Conservation (phyloP, 306 rosid species). For the Delonix regia region DNA sequence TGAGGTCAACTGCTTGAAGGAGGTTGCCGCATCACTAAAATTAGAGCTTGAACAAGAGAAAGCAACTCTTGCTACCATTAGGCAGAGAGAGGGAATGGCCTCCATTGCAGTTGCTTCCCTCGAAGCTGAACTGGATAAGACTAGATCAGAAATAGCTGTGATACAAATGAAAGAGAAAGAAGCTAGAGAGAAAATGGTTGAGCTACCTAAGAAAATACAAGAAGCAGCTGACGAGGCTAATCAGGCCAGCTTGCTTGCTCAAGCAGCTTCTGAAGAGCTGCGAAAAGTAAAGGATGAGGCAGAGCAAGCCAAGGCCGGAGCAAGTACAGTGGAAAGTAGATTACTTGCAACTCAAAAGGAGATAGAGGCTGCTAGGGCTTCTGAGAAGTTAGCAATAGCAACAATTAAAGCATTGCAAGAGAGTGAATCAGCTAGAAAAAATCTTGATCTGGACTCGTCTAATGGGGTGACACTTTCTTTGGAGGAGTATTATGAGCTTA, state of each 20-base stretch:
- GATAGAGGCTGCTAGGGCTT: conserved; percentile 89
- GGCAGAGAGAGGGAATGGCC: conserved; percentile 96
- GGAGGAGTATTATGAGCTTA: conserved; percentile 83
- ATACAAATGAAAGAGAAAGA: conserved; percentile 81
- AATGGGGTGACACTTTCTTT: conserved; percentile 67
- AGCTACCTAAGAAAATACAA: conserved; percentile 73
- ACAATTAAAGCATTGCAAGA: conserved; percentile 87
- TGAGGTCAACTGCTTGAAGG: conserved; percentile 75
- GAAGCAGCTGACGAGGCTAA: conserved; percentile 78
- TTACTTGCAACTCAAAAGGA: conserved; percentile 83
- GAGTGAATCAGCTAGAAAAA: conserved; percentile 66
- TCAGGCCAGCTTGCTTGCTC: conserved; percentile 64
- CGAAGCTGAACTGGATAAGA: conserved; percentile 81
- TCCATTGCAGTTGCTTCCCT: conserved; percentile 82
- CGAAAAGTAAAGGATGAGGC: conserved; percentile 70
- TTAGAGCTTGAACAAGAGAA: conserved; percentile 78
- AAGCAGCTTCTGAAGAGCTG: conserved; percentile 66
- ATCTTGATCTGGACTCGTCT: conserved; percentile 48
- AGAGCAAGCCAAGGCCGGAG: conserved; percentile 88
- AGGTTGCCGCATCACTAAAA: conserved; percentile 67
- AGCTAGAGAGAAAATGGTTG: conserved; percentile 60
- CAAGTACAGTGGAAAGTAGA: conserved; percentile 79
- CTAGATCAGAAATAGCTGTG: conserved; percentile 62
- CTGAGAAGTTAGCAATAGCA: conserved; percentile 76
- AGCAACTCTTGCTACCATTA: conserved; percentile 56